phyloP scores from a whole-genome alignment of 805 yeast species.

The Teunomyces barrocoloradensis region DNA sequence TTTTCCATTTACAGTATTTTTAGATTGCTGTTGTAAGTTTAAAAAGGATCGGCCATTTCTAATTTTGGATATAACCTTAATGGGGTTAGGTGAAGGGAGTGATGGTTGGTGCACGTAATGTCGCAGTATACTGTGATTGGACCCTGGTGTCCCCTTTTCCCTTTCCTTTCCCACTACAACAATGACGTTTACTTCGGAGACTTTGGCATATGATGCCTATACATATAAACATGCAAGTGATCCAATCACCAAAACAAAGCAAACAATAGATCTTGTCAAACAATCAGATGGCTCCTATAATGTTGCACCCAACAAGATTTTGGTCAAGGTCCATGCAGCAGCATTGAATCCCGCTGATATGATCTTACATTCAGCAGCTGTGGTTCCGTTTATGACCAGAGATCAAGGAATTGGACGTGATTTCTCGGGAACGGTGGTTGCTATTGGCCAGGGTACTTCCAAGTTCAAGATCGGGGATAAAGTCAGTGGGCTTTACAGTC shows the following conservation, averaged over 20 bases:
- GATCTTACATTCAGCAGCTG: conserved; percentile 17
- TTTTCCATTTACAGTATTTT: no score
- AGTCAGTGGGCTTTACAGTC: conserved; percentile 25
- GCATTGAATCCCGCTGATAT: conserved; percentile 36
- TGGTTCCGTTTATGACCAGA: conserved; percentile 8
- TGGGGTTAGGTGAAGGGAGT: no score
- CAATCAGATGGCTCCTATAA: conserved; percentile 13
- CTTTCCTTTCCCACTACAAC: background rate
- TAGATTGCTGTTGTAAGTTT: no score
- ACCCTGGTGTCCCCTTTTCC: background rate
- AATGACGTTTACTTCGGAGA: conserved; percentile 12
- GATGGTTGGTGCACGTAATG: no score
- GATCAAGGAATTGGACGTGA: conserved; percentile 30
- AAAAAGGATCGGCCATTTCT: no score
- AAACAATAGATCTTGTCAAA: conserved; percentile 9
- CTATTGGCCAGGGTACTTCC: conserved; percentile 27
- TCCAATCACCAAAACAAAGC: conserved; percentile 12
- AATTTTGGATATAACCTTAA: no score
- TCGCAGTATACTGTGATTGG: background rate
- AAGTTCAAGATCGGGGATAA: conserved; percentile 26
- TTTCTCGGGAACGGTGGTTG: conserved; percentile 31
- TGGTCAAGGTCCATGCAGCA: conserved; percentile 31
- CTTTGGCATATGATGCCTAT: conserved; percentile 20
- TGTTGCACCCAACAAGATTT: conserved; percentile 16
- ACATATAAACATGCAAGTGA: conserved; percentile 15